Base-by-base conservation (phyloP, 345 rosid genomes). In the Syzygium grande region DNA sequence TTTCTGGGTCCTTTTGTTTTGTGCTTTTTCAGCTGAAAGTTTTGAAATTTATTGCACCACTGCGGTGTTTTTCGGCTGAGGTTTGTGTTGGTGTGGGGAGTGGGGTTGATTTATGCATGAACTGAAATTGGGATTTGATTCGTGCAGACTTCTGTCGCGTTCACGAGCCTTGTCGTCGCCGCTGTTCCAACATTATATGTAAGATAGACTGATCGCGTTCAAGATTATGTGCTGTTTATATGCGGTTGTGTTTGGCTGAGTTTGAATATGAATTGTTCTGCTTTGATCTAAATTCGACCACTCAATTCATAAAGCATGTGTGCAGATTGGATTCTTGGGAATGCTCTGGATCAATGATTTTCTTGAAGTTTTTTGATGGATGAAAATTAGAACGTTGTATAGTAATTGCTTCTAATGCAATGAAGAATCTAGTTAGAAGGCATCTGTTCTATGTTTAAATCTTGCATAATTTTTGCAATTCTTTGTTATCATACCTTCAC, bases 71-170 rank as follows among this genome's bases (percentile, higher is more conserved):
- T 56, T 56, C 3, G 2, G 49, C 54, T 16, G 56, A 61, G 43
- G 38, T 52, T 29, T 13, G 29, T 23, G 5, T 27, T 23, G 29
- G 63, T 58, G 63, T 23, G 29, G 13, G 63, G 63, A 23, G 46
- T 49, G 52, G 23, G 61, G 11, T 58, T 83, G 77, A 49, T 52
- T 87, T 51, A 58, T 63, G 61, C 27, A 85, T 34, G 83, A 86
- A n/a, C 85, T 68, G 49, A 83, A 58, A 17, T 58, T 56, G 59
- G 19, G 9, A 59, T 30, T 88, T 34, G 13, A 63, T 88, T 46
- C 86, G 21, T 92, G 92, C 98, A 97, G 99, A 93, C 99, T 87
- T 94, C 94, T 58, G 90, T 96, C 86, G 98, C 99, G 46, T 94
- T 97, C 91, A 91, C 95, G 65, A 92, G 98, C 91, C 90, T 98